Percentiles rank a stretch among this genome's conserved stretches.
Evolutionary conservation across 2,329 filamentous ascomycete species (phyloP).

Genomic region (Pseudonectria foliicola): DNA sequence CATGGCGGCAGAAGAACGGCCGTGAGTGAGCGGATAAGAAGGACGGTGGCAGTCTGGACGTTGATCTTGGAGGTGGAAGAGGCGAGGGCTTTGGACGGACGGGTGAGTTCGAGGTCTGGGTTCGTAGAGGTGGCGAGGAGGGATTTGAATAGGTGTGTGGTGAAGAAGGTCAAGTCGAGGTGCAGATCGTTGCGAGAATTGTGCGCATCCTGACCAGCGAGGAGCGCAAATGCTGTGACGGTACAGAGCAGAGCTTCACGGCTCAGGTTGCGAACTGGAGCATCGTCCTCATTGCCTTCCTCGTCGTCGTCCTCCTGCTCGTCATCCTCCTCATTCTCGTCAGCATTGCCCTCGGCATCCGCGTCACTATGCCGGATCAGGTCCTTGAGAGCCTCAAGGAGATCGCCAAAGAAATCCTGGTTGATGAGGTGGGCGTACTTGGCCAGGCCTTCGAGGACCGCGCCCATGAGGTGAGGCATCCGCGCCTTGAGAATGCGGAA

Average conservation of each 20-base stretch:
- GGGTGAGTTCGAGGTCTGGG: conserved; percentile 75
- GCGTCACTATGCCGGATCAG: conserved; percentile 71
- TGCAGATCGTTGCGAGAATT: conserved; percentile 75
- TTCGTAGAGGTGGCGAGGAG: conserved; percentile 73
- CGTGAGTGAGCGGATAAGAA: conserved; percentile 80
- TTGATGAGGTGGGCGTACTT: conserved; percentile 97
- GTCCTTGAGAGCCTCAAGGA: conserved; percentile 90
- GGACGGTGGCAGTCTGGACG: conserved; percentile 87
- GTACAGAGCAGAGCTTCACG: conserved; percentile 89
- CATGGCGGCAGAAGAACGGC: conserved; percentile 71
- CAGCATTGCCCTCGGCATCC: conserved; percentile 39
- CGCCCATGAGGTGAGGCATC: conserved; percentile 83
- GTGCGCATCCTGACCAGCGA: conserved; percentile 87
- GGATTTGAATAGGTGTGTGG: conserved; percentile 83
- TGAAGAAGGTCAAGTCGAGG: conserved; percentile 92
- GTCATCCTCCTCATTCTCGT: conserved; percentile 36
- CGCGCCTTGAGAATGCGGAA: conserved; percentile 88
- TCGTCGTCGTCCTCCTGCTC: conserved; percentile 32
- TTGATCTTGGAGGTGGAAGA: conserved; percentile 65
- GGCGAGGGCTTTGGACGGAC: conserved; percentile 30
- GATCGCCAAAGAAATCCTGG: conserved; percentile 95
- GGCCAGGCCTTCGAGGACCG: conserved; percentile 86
- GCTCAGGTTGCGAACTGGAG: conserved; percentile 60
- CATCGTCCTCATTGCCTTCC: conserved; percentile 35
- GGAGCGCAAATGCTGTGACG: conserved; percentile 91